Evolutionary conservation across 2,329 filamentous ascomycete species (phyloP).

Genomic region (Botryotinia convoluta): DNA sequence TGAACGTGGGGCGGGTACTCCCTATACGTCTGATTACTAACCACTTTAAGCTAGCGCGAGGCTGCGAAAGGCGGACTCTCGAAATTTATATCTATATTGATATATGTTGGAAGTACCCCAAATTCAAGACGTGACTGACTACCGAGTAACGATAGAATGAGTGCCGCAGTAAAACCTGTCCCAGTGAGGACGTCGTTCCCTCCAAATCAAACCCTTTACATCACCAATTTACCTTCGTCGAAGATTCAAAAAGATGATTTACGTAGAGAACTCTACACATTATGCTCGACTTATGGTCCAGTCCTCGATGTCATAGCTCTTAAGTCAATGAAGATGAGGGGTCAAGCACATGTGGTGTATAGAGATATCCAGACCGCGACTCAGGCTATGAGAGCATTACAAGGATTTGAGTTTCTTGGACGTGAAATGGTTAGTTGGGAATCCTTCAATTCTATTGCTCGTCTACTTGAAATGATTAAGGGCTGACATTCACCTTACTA

Average conservation of each 20-base stretch:
- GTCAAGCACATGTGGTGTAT: constrained; percentile 91
- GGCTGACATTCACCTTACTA: constrained; percentile 40
- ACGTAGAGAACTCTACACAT: constrained; percentile 81
- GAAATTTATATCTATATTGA: constrained; percentile 14
- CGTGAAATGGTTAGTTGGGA: constrained; percentile 68
- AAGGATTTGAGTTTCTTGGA: constrained; percentile 84
- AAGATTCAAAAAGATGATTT: constrained; percentile 90
- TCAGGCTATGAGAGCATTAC: constrained; percentile 84
- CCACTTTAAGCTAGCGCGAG: constrained; percentile 14
- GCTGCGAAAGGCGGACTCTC: constrained; percentile 14
- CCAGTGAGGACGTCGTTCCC: constrained; percentile 40
- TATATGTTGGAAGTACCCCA: background rate
- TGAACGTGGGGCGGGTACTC: constrained; percentile 13
- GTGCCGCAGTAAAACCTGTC: background rate
- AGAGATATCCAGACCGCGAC: constrained; percentile 88
- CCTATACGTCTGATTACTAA: constrained; percentile 1
- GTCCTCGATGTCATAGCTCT: constrained; percentile 89
- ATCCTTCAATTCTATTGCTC: background rate
- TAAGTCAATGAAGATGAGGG: constrained; percentile 89
- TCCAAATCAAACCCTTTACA: constrained; percentile 82
- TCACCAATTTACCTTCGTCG: constrained; percentile 78
- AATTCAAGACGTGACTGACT: constrained; percentile 1
- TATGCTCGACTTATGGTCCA: constrained; percentile 91
- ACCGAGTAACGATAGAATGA: constrained; percentile 7
- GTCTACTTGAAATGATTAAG: background rate